Conservation (phyloP, 1,139 yeast genomes). For the Sugiyamaella grinbergsii region DNA sequence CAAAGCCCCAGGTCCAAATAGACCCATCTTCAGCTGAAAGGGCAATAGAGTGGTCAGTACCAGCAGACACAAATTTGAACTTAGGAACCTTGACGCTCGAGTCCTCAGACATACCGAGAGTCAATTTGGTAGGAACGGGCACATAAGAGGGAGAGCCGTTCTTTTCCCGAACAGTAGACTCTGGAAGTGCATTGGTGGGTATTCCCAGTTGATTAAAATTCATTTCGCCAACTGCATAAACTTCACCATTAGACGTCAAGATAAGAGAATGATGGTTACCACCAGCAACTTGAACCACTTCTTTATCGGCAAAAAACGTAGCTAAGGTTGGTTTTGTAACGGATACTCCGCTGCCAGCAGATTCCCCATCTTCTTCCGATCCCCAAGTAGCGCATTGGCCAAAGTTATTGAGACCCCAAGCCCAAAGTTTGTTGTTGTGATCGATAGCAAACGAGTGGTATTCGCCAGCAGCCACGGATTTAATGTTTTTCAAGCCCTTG, state of each 20-base stretch:
- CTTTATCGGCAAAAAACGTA: conserved; percentile 56
- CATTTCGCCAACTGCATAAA: conserved; percentile 84
- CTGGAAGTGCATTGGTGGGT: conserved; percentile 60
- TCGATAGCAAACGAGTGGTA: conserved; percentile 94
- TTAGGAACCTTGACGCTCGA: conserved; percentile 52
- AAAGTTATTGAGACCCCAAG: conserved; percentile 96
- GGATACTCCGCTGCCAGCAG: conserved; percentile 78
- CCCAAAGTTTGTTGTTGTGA: conserved; percentile 63
- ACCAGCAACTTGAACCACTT: conserved; percentile 68
- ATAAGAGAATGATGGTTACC: conserved; percentile 96
- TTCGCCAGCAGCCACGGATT: conserved; percentile 87
- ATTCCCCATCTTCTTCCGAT: conserved; percentile 69
- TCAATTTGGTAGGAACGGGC: conserved; percentile 75
- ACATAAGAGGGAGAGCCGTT: conserved; percentile 85
- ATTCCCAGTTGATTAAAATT: conserved; percentile 94
- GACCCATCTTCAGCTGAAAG: conserved; percentile 74
- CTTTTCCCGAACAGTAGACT: conserved; percentile 70
- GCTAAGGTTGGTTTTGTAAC: conserved; percentile 72
- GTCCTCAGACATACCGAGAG: conserved; percentile 42
- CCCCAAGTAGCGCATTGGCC: conserved; percentile 85
- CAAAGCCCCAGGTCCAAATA: conserved; percentile 96
- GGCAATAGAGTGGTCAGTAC: conserved; percentile 92
- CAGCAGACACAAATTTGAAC: conserved; percentile 70
- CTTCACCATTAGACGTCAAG: conserved; percentile 66
- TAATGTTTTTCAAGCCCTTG: conserved; percentile 61